Conservation (phyloP, 2,329 filamentous ascomycete genomes). For the Diaporthe humulicola region DNA sequence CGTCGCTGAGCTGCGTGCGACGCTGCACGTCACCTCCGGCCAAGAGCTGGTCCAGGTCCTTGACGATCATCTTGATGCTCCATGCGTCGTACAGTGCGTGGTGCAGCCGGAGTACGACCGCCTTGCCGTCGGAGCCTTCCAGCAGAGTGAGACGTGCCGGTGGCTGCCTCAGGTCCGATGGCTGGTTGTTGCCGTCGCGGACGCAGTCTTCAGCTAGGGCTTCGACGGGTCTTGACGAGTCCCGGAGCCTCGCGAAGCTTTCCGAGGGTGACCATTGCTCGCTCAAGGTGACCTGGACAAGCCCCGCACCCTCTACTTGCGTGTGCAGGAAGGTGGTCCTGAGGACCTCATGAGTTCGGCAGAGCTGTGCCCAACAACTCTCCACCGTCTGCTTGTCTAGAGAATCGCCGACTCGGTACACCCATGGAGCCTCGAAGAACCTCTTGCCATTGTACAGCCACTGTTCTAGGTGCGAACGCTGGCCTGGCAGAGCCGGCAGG, state of each 20-base stretch:
- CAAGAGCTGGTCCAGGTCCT: conserved; percentile 39
- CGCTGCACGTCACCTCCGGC: neutral
- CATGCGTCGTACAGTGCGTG: conserved; percentile 46
- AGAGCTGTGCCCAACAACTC: conserved; percentile 35
- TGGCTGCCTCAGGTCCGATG: conserved; percentile 40
- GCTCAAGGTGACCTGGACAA: conserved; percentile 38
- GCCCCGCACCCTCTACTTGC: neutral
- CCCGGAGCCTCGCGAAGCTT: conserved; percentile 14
- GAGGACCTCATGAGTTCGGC: conserved; percentile 36
- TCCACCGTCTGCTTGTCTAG: conserved; percentile 34
- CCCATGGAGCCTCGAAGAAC: conserved; percentile 47
- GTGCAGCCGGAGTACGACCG: conserved; percentile 43
- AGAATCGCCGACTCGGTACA: conserved; percentile 41
- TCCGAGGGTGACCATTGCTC: conserved; percentile 14
- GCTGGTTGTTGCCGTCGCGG: conserved; percentile 33
- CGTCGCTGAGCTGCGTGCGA: neutral
- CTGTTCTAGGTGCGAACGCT: conserved; percentile 42
- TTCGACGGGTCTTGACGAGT: conserved; percentile 3
- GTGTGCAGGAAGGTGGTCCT: conserved; percentile 38
- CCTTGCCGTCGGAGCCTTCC: conserved; percentile 41
- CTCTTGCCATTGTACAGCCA: conserved; percentile 45
- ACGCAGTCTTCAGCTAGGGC: conserved; percentile 37
- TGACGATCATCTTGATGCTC: conserved; percentile 45
- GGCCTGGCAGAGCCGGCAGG: conserved; percentile 41
- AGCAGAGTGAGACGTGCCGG: conserved; percentile 42